Evolutionary conservation across 495 filamentous ascomycete genomes (phyloP).

Genomic region (Evernia prunastri): DNA sequence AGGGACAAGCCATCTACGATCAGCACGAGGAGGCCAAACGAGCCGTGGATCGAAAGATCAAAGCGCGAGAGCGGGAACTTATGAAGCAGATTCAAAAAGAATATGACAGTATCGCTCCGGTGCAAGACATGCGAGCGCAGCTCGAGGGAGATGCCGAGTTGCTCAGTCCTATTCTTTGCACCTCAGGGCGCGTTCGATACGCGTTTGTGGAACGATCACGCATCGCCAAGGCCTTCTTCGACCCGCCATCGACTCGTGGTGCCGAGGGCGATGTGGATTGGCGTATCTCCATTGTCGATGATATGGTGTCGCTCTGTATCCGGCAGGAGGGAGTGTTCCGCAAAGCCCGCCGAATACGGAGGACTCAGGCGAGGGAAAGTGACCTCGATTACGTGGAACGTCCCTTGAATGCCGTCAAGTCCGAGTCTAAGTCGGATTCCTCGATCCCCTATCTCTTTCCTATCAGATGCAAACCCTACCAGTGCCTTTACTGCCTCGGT

Average conservation of each 20-base stretch:
- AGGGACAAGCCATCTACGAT: no score
- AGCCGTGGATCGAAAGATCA: not conserved
- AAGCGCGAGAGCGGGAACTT: slow-evolving; percentile 12
- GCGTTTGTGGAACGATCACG: slow-evolving; percentile 6
- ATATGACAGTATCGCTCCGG: no score
- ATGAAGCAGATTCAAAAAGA: no score
- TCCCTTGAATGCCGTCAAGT: not conserved
- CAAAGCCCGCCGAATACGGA: slow-evolving; percentile 10
- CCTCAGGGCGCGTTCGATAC: slow-evolving; percentile 1
- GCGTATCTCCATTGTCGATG: slow-evolving; percentile 14
- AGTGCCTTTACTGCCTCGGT: no score
- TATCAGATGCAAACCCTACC: not conserved
- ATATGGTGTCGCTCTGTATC: slow-evolving; percentile 16
- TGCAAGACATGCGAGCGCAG: no score
- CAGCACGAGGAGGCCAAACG: slow-evolving; percentile 1
- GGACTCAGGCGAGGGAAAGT: not conserved
- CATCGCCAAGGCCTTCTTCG: slow-evolving; percentile 10
- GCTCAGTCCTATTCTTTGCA: slow-evolving; percentile 3
- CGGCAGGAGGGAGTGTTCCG: no score
- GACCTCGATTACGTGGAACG: not conserved
- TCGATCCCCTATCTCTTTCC: slow-evolving; percentile 26
- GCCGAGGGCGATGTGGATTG: no score
- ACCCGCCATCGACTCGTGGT: not conserved
- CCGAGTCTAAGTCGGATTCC: no score
- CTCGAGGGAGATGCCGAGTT: not conserved